These are phyloP conservation scores for Juncus effusus DNA, from an alignment of 176 grass and related monocot genomes.

Conservation along the genomic window DNA sequence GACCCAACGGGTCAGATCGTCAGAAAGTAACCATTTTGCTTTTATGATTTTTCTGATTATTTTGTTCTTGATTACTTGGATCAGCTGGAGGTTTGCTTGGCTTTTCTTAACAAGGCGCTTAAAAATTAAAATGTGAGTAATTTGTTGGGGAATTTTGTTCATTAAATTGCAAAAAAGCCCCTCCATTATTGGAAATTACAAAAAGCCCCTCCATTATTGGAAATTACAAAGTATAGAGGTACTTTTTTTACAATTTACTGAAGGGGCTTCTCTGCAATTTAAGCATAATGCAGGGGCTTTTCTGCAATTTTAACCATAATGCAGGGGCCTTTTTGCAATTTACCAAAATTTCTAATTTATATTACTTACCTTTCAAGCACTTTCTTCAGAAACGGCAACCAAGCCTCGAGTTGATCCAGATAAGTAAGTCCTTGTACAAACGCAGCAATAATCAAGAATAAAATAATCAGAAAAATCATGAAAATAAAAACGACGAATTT, in stretches of 20 bases:
- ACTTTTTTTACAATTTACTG: no score
- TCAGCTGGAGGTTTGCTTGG: slow-evolving; percentile 77
- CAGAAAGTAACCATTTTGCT: slow-evolving; percentile 61
- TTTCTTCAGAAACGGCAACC: slow-evolving; percentile 75
- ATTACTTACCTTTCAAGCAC: slow-evolving; percentile 70
- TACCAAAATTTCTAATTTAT: slow-evolving; percentile 12
- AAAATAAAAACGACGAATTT: slow-evolving; percentile 77
- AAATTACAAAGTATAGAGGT: no score
- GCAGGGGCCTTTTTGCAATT: no score
- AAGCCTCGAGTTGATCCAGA: slow-evolving; percentile 80
- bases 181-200: no score
- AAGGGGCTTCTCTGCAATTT: neutral
- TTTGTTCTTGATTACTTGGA: slow-evolving; percentile 76
- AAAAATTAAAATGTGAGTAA: slow-evolving; percentile 76
- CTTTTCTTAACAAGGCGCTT: slow-evolving; percentile 75
- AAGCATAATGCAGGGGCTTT: neutral
- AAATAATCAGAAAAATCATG: slow-evolving; percentile 68
- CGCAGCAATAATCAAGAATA: slow-evolving; percentile 59
- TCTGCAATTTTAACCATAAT: no score
- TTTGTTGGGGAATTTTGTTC: slow-evolving; percentile 7
- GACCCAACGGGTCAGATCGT: slow-evolving; percentile 80
- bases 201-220: no score
- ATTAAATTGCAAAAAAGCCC: no score
- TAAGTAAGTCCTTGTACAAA: slow-evolving; percentile 95
- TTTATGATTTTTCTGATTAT: slow-evolving; percentile 77